Conservation (phyloP, 2,329 filamentous ascomycete genomes). For the Microdochium trichocladiopsis region DNA sequence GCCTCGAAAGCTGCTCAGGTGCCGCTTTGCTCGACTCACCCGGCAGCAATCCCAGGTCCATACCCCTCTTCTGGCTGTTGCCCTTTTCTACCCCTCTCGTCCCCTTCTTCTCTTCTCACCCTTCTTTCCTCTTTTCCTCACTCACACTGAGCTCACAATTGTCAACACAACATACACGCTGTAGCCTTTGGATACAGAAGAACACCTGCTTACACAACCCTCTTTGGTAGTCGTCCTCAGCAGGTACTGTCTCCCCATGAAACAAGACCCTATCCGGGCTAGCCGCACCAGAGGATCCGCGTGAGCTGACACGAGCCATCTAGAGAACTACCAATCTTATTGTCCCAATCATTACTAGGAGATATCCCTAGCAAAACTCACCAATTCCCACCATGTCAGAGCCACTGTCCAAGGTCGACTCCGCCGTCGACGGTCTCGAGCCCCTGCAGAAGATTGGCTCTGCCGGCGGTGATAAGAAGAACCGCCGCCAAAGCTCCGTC, state of each 20-base stretch:
- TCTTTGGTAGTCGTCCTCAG: not conserved
- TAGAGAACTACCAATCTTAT: not conserved
- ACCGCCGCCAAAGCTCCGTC: slow-evolving; percentile 67
- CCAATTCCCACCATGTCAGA: not conserved
- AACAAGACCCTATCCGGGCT: too few relatives aligned
- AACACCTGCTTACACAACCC: not conserved
- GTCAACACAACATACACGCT: not conserved
- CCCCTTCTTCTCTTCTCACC: not conserved
- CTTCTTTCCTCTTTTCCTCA: not conserved
- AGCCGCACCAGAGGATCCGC: too few relatives aligned
- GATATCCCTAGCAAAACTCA: not conserved
- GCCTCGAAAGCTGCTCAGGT: not conserved
- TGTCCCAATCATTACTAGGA: not conserved
- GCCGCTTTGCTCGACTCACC: not conserved
- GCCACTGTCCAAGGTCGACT: slow-evolving; percentile 66
- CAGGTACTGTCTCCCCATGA: not conserved
- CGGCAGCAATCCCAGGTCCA: not conserved
- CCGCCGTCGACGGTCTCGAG: slow-evolving; percentile 70
- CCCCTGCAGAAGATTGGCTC: slow-evolving; percentile 1
- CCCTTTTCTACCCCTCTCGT: not conserved
- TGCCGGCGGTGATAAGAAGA: slow-evolving; percentile 30
- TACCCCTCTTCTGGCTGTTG: not conserved
- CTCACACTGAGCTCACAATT: not conserved
- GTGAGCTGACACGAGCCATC: not conserved
- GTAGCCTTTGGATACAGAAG: not conserved